phyloP scores from a whole-genome alignment of 106 monocot species.

The Dendrobium huoshanense region DNA sequence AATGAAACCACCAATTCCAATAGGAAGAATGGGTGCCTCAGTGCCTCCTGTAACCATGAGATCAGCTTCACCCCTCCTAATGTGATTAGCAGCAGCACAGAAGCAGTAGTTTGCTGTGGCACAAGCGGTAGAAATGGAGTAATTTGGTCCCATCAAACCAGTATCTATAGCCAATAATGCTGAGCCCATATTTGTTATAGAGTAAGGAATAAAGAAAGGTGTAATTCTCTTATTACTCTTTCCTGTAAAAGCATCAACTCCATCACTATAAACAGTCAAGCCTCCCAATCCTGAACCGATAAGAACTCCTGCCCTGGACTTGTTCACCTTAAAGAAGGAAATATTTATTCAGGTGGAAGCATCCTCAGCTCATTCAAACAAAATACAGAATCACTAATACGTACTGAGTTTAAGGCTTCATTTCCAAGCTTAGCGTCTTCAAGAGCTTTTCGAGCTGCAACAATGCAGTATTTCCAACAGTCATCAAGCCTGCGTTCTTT shows the following conservation, averaged over 20 bases:
- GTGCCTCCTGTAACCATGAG: constrained; percentile 49
- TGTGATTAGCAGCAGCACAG: constrained; percentile 57
- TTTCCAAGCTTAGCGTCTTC: constrained; percentile 45
- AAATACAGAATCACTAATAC: not conserved
- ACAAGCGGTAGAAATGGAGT: constrained; percentile 54
- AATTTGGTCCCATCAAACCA: constrained; percentile 45
- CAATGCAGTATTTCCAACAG: constrained; percentile 60
- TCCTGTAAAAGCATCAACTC: constrained; percentile 18
- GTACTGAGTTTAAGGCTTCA: constrained; percentile 2
- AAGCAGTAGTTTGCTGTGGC: constrained; percentile 52
- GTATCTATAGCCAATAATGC: constrained; percentile 38
- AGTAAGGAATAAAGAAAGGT: constrained; percentile 42
- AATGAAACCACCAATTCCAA: constrained; percentile 33
- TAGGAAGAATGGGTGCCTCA: constrained; percentile 37
- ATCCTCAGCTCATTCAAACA: not conserved
- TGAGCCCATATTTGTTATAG: constrained; percentile 44
- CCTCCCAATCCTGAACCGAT: constrained; percentile 50
- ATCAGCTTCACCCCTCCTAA: constrained; percentile 47
- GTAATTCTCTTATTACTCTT: constrained; percentile 27
- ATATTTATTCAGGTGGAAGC: too few relatives aligned
- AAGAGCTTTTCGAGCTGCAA: constrained; percentile 72
- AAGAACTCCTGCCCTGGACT: constrained; percentile 32
- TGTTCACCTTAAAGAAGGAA: constrained; percentile 24
- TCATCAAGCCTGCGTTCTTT: constrained; percentile 71
- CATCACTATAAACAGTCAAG: constrained; percentile 17